Evolutionary conservation across 2,329 filamentous ascomycete genomes (phyloP), one percentile per base, ranked within the genome.

Genomic region (Aspergillus novoparasiticus): DNA sequence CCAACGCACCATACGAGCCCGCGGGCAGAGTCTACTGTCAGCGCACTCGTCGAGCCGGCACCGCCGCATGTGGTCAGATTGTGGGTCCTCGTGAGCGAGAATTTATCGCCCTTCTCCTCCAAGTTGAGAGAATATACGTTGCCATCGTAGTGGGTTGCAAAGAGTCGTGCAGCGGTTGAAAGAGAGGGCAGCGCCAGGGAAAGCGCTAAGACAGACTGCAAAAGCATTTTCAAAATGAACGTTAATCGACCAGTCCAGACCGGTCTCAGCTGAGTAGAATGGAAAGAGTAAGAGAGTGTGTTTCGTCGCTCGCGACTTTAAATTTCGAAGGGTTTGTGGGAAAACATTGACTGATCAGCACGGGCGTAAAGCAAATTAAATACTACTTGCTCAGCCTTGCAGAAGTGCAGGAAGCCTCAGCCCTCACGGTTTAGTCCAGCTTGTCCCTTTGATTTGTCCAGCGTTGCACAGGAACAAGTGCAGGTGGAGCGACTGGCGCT

Each of bases 61-160:
- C 57, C 61, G 10, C 75, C 76, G 62, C 76, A 78, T 16, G 74
- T 71, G 23, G 74, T 64, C n/a, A 69, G 59, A 6, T 70, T 64
- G 19, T 71, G 64, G 6, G 71, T 59, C 12, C 74, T 53, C 1
- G 68, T 60, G 9, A 78, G 71, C 6, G 64, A 51, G 43, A 67
- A 65, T n/a, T 69, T 72, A 30, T 69, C 68, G 53, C 64, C 66
- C 50, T 65, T 64, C 23, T 68, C 64, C 5, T 57, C 21, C 23
- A 79, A 69, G 26, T 71, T 62, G 19, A 80, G 67, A 2, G 76
- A 71, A 34, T 75, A 75, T 46, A 81, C 71, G 11, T 68, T 72
- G 11, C 78, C 76, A 21, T 65, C 63, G 67, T 80, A 81, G 48
- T 79, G 79, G 16, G 78, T 74, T 45, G 76, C 76, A 63, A 75